A percentile compares a stretch with the other conserved stretches of the same genome.
phyloP scores from a whole-genome alignment of 805 yeast species.

The Sugiyamaella floridensis region DNA sequence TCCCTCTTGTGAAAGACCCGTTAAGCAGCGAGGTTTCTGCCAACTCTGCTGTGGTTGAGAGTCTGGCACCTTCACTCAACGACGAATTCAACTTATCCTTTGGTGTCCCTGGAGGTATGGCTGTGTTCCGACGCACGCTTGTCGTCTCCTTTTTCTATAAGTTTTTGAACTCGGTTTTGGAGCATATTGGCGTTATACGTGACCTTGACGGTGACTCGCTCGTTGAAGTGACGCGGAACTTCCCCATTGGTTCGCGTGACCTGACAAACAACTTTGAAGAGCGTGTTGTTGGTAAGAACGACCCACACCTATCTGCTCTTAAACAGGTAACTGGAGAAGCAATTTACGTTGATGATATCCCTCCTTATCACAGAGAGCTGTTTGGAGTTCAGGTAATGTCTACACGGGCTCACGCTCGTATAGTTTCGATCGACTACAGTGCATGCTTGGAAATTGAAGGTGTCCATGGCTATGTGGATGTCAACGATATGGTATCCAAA shows the following conservation, averaged over 20 bases:
- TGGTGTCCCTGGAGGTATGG: constrained; percentile 47
- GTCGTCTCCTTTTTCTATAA: constrained; percentile 42
- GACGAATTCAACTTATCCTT: constrained; percentile 36
- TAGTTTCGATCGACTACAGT: constrained; percentile 36
- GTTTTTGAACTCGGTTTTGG: constrained; percentile 34
- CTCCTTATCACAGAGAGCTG: constrained; percentile 37
- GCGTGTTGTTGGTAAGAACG: constrained; percentile 35
- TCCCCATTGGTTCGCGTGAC: constrained; percentile 36
- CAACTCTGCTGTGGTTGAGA: constrained; percentile 27
- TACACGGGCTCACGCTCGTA: constrained; percentile 38
- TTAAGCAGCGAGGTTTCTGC: constrained; percentile 7
- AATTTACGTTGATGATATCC: constrained; percentile 39
- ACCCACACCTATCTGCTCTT: constrained; percentile 40
- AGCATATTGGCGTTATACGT: constrained; percentile 3
- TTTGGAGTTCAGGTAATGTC: constrained; percentile 41
- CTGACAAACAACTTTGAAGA: constrained; percentile 35
- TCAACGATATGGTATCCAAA: constrained; percentile 34
- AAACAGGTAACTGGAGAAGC: constrained; percentile 46
- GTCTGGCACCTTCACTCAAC: constrained; percentile 25
- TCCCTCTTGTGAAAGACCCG: background rate
- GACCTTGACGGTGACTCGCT: constrained; percentile 29
- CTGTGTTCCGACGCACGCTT: constrained; percentile 39
- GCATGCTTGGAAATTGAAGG: constrained; percentile 36
- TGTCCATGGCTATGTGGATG: constrained; percentile 39
- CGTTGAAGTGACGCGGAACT: constrained; percentile 34